phyloP scores from a whole-genome alignment of 345 rosid genomes.

The Cardamine occulta region DNA sequence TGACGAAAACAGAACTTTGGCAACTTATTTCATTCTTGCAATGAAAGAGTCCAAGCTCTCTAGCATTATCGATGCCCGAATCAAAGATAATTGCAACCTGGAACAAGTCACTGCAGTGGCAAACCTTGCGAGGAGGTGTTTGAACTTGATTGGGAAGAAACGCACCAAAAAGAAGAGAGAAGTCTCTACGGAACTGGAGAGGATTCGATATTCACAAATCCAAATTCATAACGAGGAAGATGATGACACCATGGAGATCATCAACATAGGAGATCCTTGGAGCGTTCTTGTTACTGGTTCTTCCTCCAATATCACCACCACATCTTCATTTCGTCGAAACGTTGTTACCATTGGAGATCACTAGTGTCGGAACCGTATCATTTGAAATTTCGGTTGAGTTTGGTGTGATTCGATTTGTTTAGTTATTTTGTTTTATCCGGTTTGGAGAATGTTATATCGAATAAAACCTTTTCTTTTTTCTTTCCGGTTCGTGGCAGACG shows the following conservation, averaged over 20 bases:
- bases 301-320: slow-evolving; percentile 5
- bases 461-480: too few species aligned
- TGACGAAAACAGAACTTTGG: slow-evolving; percentile 27
- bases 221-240: neutral
- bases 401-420: too few species aligned
- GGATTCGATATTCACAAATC: slow-evolving; percentile 23
- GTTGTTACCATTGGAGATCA: too few species aligned
- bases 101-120: slow-evolving; percentile 40
- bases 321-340: neutral
- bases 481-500: too few species aligned
- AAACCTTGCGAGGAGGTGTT: slow-evolving; percentile 45
- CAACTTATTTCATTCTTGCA: slow-evolving; percentile 35
- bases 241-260: slow-evolving; percentile 5
- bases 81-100: slow-evolving; percentile 18
- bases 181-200: slow-evolving; percentile 44
- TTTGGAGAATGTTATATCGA: too few species aligned
- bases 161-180: slow-evolving; percentile 53
- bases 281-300: slow-evolving; percentile 7
- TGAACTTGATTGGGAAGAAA: slow-evolving; percentile 44
- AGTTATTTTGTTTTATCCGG: too few species aligned
- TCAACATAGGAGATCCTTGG: slow-evolving; percentile 9
- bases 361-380: too few species aligned
- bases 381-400: too few species aligned
- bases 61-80: slow-evolving; percentile 26
- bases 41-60: slow-evolving; percentile 25